These are phyloP conservation scores for Aureobasidium sp. DNA, from an alignment of 2,329 filamentous ascomycete genomes.

Conservation along the genomic window DNA sequence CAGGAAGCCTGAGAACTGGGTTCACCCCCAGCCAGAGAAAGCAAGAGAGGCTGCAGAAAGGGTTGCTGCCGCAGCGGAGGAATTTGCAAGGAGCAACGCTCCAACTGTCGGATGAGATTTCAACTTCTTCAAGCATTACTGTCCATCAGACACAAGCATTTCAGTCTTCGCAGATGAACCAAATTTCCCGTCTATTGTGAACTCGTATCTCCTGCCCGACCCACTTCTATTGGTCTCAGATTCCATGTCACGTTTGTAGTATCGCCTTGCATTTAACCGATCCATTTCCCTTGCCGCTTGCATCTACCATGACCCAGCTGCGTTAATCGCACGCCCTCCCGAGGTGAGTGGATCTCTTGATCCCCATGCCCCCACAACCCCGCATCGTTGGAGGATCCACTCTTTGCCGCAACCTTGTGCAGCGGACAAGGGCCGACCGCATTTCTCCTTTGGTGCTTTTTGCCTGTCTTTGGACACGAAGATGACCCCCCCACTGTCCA, in stretches of 20 bases:
- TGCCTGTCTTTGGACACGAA: not conserved
- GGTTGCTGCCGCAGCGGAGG: not conserved
- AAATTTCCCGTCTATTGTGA: no score
- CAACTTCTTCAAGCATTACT: not conserved
- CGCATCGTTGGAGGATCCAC: not conserved
- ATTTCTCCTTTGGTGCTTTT: not conserved
- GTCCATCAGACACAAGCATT: no score
- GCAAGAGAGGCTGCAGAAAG: constrained; percentile 2
- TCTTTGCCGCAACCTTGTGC: not conserved
- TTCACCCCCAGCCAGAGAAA: constrained; percentile 1
- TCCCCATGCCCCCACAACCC: constrained; percentile 3
- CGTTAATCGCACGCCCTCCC: not conserved
- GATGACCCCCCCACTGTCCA: no score
- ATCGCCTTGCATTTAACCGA: not conserved
- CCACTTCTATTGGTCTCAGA: no score
- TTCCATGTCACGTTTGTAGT: not conserved
- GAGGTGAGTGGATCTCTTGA: no score
- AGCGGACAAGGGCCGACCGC: not conserved
- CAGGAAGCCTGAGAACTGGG: constrained; percentile 58
- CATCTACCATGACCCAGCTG: not conserved
- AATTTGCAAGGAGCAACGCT: not conserved
- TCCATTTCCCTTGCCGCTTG: not conserved
- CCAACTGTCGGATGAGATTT: not conserved
- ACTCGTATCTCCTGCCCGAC: no score
- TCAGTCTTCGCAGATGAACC: no score